Evolutionary conservation across 345 rosid species (phyloP).

Genomic region (Physaria fendleri): DNA sequence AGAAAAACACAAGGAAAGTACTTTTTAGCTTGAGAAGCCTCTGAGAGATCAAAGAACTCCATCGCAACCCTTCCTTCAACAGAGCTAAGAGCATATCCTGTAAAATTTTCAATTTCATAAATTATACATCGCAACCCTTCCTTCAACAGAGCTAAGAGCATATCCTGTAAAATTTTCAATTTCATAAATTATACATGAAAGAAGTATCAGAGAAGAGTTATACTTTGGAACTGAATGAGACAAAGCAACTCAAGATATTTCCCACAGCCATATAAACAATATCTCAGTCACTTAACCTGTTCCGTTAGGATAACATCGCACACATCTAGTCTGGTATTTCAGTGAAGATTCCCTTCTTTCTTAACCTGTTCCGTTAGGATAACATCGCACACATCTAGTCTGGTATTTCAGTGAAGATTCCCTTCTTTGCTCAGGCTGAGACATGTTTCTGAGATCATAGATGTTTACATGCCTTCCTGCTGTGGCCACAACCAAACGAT

Average conservation of each 20-base stretch:
- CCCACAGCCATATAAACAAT: neutral
- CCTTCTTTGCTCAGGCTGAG: conserved; percentile 97
- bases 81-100: conserved; percentile 99
- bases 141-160: conserved; percentile 99
- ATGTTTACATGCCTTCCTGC: conserved; percentile 98
- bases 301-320: conserved; percentile 95
- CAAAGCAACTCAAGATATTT: neutral
- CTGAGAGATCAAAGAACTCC: conserved; percentile 96
- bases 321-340: conserved; percentile 96
- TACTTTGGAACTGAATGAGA: neutral
- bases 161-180: conserved; percentile 60
- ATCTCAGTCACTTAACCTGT: conserved; percentile 54
- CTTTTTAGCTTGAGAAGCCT: conserved; percentile 97
- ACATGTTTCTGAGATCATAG: conserved; percentile 92
- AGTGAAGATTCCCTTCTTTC: conserved; percentile 92
- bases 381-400: conserved; percentile 91
- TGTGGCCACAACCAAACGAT: conserved; percentile 90
- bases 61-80: conserved; percentile 98
- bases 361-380: conserved; percentile 98
- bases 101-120: no score
- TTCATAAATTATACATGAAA: neutral
- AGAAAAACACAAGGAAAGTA: conserved; percentile 24
- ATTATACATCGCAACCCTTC: conserved; percentile 98
- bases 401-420: conserved; percentile 97
- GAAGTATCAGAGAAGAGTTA: neutral